Evolutionary conservation across 495 filamentous ascomycete species (phyloP), one percentile per base, ranked within the genome.

Genomic region (Neurospora terricola): DNA sequence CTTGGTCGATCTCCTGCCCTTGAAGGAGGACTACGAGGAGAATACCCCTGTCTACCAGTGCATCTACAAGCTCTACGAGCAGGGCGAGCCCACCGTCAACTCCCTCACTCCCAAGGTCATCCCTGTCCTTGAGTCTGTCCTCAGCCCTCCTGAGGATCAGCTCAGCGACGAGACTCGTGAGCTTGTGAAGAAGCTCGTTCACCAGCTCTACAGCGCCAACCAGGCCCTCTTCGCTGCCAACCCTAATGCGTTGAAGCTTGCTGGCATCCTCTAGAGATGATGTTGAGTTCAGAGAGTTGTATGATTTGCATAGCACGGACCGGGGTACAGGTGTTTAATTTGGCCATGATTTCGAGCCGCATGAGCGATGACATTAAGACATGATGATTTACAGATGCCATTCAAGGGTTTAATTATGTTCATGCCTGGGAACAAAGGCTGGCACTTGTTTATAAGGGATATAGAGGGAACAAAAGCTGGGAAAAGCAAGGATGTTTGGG

Each of bases 1-100:
- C 4, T 85, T 99, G 54, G 88, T 96, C 23, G 86, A 85, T 71
- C 86, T 96, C 14, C 86, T 99, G 66, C 96, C 96, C 36, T 83
- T 98, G 76, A 94, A 92, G 83, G 94, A 97, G 76, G 96, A 99
- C 81, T 98, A 88, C 75, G 94, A 97, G 81, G 96, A 99, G 88
- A 98, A 99, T 84, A 91, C 92, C 74, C 93, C 95, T 12, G 88
- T 98, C 42, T 99, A 90, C 83, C 87, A 90, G 76, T 94, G 93
- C 88, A 88, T 99, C 77, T 90, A 93, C 79, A 88, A 91, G 80
- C 86, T 98, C 72, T 98, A 97, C 82, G 89, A 91, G 77, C 85
- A 87, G 72, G 86, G 90, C 48, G 90, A 96, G 78, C 84, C 88
- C 23, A 93, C 90, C 37, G 86, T 96, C 76, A 88, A 90, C 74